Conservation (phyloP, 2,329 filamentous ascomycete genomes). For the Huntiella moniliformis region DNA sequence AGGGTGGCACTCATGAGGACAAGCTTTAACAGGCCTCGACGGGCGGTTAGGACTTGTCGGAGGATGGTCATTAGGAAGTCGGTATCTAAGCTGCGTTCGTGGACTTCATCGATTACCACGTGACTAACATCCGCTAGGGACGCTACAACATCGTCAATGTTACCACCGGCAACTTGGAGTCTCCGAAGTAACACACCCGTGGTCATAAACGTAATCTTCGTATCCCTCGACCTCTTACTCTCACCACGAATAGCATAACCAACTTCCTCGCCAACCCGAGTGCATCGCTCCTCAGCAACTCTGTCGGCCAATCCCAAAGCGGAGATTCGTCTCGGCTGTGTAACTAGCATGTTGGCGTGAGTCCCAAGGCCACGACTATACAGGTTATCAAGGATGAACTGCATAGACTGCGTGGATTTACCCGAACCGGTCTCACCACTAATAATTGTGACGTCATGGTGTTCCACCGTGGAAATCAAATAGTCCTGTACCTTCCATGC, state of each 20-base stretch:
- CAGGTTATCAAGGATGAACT: conserved; percentile 85
- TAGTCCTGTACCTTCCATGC: conserved; percentile 69
- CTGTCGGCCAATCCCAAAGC: conserved; percentile 85
- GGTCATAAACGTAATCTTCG: conserved; percentile 88
- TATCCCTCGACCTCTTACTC: conserved; percentile 52
- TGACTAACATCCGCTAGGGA: conserved; percentile 83
- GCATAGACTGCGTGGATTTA: conserved; percentile 56
- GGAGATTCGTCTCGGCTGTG: conserved; percentile 85
- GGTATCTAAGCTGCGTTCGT: conserved; percentile 85
- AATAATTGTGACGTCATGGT: conserved; percentile 68
- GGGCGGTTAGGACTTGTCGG: conserved; percentile 55
- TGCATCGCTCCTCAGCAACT: conserved; percentile 80
- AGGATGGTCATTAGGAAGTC: conserved; percentile 83
- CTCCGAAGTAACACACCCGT: conserved; percentile 81
- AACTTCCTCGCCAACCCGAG: conserved; percentile 64
- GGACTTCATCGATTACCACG: conserved; percentile 88
- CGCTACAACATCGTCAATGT: conserved; percentile 58
- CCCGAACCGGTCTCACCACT: conserved; percentile 17
- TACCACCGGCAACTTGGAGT: conserved; percentile 38
- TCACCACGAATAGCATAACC: conserved; percentile 87
- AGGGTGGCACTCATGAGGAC: conserved; percentile 94
- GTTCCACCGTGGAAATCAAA: conserved; percentile 56
- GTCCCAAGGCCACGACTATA: conserved; percentile 58
- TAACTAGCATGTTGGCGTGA: conserved; percentile 79
- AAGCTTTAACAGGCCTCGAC: conserved; percentile 67